Evolutionary conservation across 129 eudicot genomes (phyloP), one percentile per base, ranked within the genome.

Genomic region (Centrapalus pauciflorus): DNA sequence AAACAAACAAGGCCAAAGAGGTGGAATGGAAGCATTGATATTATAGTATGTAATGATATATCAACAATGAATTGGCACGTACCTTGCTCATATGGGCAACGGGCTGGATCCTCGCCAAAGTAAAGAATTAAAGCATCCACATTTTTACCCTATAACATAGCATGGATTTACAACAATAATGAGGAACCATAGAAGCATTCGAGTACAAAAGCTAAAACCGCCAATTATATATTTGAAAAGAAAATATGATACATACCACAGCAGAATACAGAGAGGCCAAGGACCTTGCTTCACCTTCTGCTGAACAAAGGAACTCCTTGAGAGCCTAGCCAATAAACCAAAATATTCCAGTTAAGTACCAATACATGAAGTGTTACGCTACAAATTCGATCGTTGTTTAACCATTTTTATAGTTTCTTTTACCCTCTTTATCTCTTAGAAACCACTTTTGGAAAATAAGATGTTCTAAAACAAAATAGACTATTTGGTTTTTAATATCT

Each of bases 51-150:
- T 25, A 16, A 16, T 34, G 10, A 61, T 16, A 34, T 33, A 17
- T 24, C 25, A 61, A 16, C 3, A 61, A 14, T 24, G n/a, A 59
- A 11, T 17, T 16, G 37, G 28, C 3, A 32, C 11, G n/a, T 84
- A 92, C 98, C 96, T 85, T 92, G 96, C 78, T 92, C 96, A 76
- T 81, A 92, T 35, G 86, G 65, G 76, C 96, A 92, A 58, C 88
- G 90, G 33, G 91, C 26, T 34, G 98, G 96, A 77, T 92, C 98
- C 79, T 92, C 98, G 25, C 96, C 98, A 64, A 92, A 92, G 82
- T 92, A 92, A 41, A 85, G 70, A 77, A 85, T 88, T 81, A 92
- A 75, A 4, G 96, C 77, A 61, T 83, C 90, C 58, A 83, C 98
- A 66, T 88, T 92, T 69, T 84, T 82, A 77, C 90, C 98, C 98